Evolutionary conservation across 805 yeast genomes (phyloP).

Genomic region (Kluyveromyces wickerhamii): DNA sequence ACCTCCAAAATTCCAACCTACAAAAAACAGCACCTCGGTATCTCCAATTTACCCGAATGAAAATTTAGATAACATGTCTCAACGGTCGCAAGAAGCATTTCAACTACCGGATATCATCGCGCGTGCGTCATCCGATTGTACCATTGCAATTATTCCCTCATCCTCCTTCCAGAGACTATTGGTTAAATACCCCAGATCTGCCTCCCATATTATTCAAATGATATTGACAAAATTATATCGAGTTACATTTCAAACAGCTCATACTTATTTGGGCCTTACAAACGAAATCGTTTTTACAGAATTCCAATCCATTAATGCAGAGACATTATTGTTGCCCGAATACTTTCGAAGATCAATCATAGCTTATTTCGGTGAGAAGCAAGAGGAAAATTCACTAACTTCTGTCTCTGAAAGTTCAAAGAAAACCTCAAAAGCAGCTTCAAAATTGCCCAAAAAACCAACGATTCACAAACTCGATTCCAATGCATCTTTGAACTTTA

Average conservation of each 20-base stretch:
- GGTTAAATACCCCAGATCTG: slow-evolving; percentile 72
- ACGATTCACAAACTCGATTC: slow-evolving; percentile 8
- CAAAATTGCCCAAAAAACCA: slow-evolving; percentile 8
- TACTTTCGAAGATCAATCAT: slow-evolving; percentile 34
- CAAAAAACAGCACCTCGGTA: background rate
- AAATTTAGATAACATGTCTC: background rate
- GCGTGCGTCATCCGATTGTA: slow-evolving; percentile 63
- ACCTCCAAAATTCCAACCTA: background rate
- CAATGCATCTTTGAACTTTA: slow-evolving; percentile 8
- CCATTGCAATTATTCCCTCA: slow-evolving; percentile 87
- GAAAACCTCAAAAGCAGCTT: background rate
- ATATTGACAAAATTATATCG: slow-evolving; percentile 78
- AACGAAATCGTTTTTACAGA: slow-evolving; percentile 76
- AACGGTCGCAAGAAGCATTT: background rate
- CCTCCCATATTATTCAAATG: slow-evolving; percentile 92
- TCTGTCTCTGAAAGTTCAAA: background rate
- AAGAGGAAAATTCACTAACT: background rate
- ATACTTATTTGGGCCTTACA: slow-evolving; percentile 78
- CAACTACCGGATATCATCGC: slow-evolving; percentile 50
- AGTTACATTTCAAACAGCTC: slow-evolving; percentile 87
- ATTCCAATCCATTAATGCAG: slow-evolving; percentile 45
- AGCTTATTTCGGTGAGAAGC: background rate
- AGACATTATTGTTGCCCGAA: slow-evolving; percentile 47
- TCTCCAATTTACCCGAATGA: background rate
- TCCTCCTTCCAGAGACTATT: slow-evolving; percentile 70